These are phyloP conservation scores for Calonectria hongkongensis DNA, from an alignment of 2,329 filamentous ascomycete genomes.

Conservation along the genomic window DNA sequence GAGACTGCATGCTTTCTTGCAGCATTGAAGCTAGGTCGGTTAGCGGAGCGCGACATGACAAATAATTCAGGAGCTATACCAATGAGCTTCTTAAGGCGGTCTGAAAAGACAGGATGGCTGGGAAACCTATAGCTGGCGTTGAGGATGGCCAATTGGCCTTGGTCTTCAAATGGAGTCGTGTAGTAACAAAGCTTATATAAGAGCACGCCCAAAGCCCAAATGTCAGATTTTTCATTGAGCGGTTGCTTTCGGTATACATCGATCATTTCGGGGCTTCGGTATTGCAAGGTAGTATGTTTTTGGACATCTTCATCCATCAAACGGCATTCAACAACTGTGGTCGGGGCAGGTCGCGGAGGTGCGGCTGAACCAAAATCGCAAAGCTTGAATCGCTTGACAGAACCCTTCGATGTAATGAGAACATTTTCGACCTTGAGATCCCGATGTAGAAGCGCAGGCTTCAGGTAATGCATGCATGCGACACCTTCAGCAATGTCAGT, in stretches of 20 bases:
- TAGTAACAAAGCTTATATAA: slow-evolving; percentile 99
- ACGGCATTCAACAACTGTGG: slow-evolving; percentile 90
- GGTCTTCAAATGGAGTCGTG: slow-evolving; percentile 98
- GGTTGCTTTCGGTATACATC: slow-evolving; percentile 97
- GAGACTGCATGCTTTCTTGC: slow-evolving; percentile 83
- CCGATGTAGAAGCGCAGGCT: slow-evolving; percentile 92
- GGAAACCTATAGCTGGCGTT: slow-evolving; percentile 97
- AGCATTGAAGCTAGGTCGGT: slow-evolving; percentile 86
- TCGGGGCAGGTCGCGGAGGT: slow-evolving; percentile 87
- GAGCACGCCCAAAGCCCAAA: slow-evolving; percentile 96
- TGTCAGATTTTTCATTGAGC: slow-evolving; percentile 98
- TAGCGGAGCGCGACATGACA: slow-evolving; percentile 39
- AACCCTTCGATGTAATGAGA: slow-evolving; percentile 83
- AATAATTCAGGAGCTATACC: slow-evolving; percentile 68
- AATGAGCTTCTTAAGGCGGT: slow-evolving; percentile 91
- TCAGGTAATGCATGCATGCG: slow-evolving; percentile 99
- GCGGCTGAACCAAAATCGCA: slow-evolving; percentile 98
- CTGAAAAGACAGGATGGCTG: slow-evolving; percentile 90
- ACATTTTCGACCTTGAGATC: slow-evolving; percentile 99
- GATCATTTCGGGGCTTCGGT: slow-evolving; percentile 98
- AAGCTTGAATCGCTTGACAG: slow-evolving; percentile 89
- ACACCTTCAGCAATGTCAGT: slow-evolving; percentile 96
- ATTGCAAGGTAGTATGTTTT: slow-evolving; percentile 97
- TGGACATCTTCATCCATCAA: slow-evolving; percentile 98
- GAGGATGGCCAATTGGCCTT: slow-evolving; percentile 96